These are phyloP conservation scores for Petunia secreta DNA, from an alignment of 257 asterid genomes.

Conservation along the genomic window DNA sequence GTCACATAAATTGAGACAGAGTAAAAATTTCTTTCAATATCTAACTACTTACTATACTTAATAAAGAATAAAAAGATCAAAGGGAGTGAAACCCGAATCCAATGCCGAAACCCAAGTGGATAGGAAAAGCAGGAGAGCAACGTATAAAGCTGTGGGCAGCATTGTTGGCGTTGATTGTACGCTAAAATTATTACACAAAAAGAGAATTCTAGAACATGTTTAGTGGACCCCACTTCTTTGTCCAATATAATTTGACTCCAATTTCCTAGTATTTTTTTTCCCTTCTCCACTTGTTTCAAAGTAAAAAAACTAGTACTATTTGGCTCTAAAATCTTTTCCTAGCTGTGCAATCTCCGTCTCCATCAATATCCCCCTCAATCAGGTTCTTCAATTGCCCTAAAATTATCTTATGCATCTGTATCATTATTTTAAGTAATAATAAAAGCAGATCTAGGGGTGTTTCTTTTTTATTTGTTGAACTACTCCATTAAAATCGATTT, in stretches of 20 bases:
- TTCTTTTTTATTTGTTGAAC: no score
- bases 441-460: not conserved
- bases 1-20: no score
- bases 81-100: no score
- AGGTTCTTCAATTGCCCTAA: not conserved
- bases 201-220: constrained; percentile 6
- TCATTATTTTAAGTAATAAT: no score
- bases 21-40: no score
- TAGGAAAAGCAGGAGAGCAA: not conserved
- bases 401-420: not conserved
- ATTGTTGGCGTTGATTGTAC: constrained; percentile 7
- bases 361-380: not conserved
- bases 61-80: no score
- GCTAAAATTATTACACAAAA: not conserved
- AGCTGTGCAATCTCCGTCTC: constrained; percentile 7
- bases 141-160: not conserved
- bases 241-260: not conserved
- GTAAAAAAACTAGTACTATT: not conserved
- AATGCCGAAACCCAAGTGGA: no score
- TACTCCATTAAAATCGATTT: no score
- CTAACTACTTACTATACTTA: no score
- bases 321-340: not conserved
- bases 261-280: not conserved
- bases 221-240: not conserved
- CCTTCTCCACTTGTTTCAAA: not conserved